These are phyloP conservation scores for Extremus antarcticus DNA, from an alignment of 495 filamentous ascomycete genomes.

Conservation along the genomic window DNA sequence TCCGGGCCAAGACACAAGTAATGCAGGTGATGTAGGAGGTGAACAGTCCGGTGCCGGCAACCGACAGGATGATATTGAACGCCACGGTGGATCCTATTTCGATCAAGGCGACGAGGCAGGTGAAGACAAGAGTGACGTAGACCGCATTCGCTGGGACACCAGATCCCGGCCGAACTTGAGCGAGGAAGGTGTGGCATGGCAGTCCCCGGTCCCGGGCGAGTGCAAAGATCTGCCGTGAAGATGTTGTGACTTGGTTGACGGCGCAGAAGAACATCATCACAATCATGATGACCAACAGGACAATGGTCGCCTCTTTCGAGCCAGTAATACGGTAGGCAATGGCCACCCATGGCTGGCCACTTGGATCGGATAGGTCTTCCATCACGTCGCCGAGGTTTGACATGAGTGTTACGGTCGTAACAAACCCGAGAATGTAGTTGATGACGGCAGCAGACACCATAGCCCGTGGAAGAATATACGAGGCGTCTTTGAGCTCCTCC, in stretches of 20 bases:
- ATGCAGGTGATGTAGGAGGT: conserved; percentile 44
- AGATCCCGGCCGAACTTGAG: conserved; percentile 17
- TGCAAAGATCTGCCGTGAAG: conserved; percentile 47
- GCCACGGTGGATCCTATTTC: conserved; percentile 38
- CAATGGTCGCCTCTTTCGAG: not conserved
- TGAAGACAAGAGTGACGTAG: conserved; percentile 28
- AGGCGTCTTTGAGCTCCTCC: conserved; percentile 26
- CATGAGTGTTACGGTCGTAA: conserved; percentile 11
- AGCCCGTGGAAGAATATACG: conserved; percentile 22
- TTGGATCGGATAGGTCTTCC: conserved; percentile 1
- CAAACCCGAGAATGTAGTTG: conserved; percentile 21
- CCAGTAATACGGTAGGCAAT: not conserved
- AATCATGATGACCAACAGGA: not conserved
- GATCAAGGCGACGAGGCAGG: conserved; percentile 17
- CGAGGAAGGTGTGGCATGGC: conserved; percentile 43
- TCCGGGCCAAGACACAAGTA: conserved; percentile 34
- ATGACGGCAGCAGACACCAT: conserved; percentile 21
- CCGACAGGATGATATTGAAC: conserved; percentile 38
- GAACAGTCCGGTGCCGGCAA: conserved; percentile 36
- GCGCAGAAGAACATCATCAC: conserved; percentile 4
- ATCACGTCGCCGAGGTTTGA: conserved; percentile 10
- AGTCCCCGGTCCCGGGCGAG: conserved; percentile 41
- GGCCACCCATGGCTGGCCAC: not conserved
- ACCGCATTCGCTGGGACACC: conserved; percentile 18
- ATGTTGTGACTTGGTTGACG: conserved; percentile 7